A percentile compares a stretch with the other conserved stretches of the same genome.
phyloP scores from a whole-genome alignment of 1,139 yeast genomes.

The Hyphopichia khmerensis region DNA sequence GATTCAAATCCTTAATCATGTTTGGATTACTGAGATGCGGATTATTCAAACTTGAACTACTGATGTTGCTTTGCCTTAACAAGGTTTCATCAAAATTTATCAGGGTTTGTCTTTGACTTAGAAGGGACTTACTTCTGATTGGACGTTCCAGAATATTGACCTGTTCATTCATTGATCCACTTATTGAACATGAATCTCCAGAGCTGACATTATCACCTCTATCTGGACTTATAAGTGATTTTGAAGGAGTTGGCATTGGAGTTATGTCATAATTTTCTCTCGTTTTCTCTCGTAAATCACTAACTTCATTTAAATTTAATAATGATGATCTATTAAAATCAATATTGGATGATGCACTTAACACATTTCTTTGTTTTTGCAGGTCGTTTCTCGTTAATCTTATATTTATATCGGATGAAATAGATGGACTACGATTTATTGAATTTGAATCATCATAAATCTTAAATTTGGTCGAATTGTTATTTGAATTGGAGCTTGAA shows the following conservation, averaged over 20 bases:
- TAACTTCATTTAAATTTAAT: conserved; percentile 11
- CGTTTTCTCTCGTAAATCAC: conserved; percentile 10
- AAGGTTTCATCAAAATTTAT: conserved; percentile 14
- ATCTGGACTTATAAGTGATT: background rate
- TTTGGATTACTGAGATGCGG: conserved; percentile 4
- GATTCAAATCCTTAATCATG: conserved; percentile 5
- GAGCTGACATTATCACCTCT: conserved; percentile 2
- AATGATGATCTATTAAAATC: conserved; percentile 16
- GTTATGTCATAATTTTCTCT: conserved; percentile 16
- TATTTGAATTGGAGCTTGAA: conserved; percentile 1
- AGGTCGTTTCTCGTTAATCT: conserved; percentile 5
- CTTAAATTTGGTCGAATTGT: conserved; percentile 10
- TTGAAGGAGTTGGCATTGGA: conserved; percentile 13
- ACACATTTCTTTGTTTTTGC: conserved; percentile 10
- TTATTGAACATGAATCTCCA: conserved; percentile 1
- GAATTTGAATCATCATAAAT: conserved; percentile 9
- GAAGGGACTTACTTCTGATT: conserved; percentile 7
- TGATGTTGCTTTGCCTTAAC: conserved; percentile 4
- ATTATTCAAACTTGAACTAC: conserved; percentile 5
- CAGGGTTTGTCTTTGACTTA: conserved; percentile 5
- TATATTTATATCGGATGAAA: conserved; percentile 1
- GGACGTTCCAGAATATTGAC: conserved; percentile 5
- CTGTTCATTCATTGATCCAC: conserved; percentile 1
- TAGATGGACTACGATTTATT: background rate
- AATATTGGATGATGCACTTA: conserved; percentile 18